Evolutionary conservation across 1,139 yeast species (phyloP), one percentile per base, ranked within the genome.

Genomic region (Pichia sorboxylosa): DNA sequence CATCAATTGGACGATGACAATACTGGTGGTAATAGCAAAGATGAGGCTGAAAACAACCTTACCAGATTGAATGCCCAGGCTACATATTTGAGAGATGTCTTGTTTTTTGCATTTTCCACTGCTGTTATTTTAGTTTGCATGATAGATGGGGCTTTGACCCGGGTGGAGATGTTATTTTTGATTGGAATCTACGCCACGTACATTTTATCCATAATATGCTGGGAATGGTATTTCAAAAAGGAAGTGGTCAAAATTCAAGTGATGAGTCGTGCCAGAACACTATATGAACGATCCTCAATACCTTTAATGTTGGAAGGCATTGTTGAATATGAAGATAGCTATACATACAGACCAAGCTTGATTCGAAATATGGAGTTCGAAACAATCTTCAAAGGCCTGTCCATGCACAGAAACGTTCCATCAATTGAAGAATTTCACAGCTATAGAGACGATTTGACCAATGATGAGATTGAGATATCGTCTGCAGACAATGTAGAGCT

Each of bases 61-160:
- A 14, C 33, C 5, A 30, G 29, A 5, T 28, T 31, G 7, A 53
- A 51, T 32, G 49, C 48, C 17, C 49, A 45, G 36, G 36, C 45
- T 6, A 49, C 51, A 11, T 77, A 77, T 43, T 22, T 73, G 4
- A 54, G 87, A 38, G 92, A 81, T 45, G 43, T 65, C 2, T 39
- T 51, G 1, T 75, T 76, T 51, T 73, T 78, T 42, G 44, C 67
- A 4, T 44, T 60, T 0, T 65, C 81, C 0, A 49, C 68, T 5
- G 27, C 57, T 1, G 46, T 73, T 16, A 52, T 76, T 2, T 40
- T 64, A 13, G 39, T 57, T 5, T 57, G 69, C 16, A 51, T 75
- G 4, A 38, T 58, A 1, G 65, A 63, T 41, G 73, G 76, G 1
- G 45, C 52, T 4, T 51, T 82, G 13, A 58, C 63, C 11, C 42